These are phyloP conservation scores for Phytophthora brassicae DNA, from an alignment of 352 stramenopile species.

Conservation along the genomic window DNA sequence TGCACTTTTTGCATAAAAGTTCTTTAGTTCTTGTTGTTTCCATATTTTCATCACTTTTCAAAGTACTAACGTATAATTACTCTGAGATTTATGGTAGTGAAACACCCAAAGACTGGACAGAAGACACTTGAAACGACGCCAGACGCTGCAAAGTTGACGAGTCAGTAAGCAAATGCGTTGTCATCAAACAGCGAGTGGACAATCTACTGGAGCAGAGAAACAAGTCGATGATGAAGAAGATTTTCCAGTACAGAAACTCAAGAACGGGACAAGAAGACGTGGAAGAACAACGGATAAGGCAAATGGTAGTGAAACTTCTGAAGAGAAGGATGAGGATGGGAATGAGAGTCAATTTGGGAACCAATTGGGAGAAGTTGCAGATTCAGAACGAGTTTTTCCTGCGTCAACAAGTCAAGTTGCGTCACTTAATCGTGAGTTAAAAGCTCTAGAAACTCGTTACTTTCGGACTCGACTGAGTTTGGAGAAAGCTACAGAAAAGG, in stretches of 20 bases:
- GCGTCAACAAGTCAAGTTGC: conserved; percentile 60
- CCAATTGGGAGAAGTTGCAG: conserved; percentile 21
- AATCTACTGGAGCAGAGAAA: conserved; percentile 7
- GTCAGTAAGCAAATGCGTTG: conserved; percentile 30
- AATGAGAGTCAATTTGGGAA: conserved; percentile 18
- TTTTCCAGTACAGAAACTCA: not conserved
- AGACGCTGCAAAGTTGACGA: conserved; percentile 12
- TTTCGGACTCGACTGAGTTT: conserved; percentile 73
- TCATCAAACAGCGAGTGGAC: conserved; percentile 3
- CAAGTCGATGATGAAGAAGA: not conserved
- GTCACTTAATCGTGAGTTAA: conserved; percentile 67
- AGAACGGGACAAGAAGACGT: conserved; percentile 2
- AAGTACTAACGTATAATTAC: conserved; percentile 15
- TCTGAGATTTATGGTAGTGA: conserved; percentile 2
- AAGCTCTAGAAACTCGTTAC: conserved; percentile 73
- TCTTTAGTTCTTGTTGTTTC: conserved; percentile 10
- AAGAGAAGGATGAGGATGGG: conserved; percentile 8
- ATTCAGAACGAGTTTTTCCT: conserved; percentile 39
- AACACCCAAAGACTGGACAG: conserved; percentile 13
- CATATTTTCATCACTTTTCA: not conserved
- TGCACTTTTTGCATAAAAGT: conserved; percentile 33
- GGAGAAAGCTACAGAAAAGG: conserved; percentile 71
- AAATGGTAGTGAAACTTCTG: not conserved
- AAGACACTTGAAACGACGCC: conserved; percentile 18
- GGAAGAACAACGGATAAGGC: not conserved